Base-by-base conservation (phyloP, 2,329 filamentous ascomycete species). In the Pseudocercospora musae region DNA sequence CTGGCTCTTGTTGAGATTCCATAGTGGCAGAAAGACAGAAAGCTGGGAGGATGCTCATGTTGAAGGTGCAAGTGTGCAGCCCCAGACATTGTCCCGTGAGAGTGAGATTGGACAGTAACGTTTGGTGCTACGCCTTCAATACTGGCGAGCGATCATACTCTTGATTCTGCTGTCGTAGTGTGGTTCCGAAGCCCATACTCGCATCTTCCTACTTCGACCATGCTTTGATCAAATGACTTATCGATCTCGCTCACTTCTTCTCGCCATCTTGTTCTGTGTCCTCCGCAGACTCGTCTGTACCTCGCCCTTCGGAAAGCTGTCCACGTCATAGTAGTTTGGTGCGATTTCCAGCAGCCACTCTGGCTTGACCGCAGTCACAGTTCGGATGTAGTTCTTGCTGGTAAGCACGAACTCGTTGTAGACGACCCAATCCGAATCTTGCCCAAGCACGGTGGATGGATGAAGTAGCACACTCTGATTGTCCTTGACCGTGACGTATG, bases 331-430 rank as follows among this genome's bases (percentile, higher is more conserved):
- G 79, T 99, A 99, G 18, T 84, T 86, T 2, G 93, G 93, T 4
- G 95, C 92, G 68, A 98, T 96, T 77, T 99, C 95, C 78, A 98
- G 75, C 65, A 99, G 81, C 95, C 95, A 99, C 78, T 99, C 95
- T 0, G 94, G 91, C 75, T 91, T 90, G 59, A 99, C 89, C 29
- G 90, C 88, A 11, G 93, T 98, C 53, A 97, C 92, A 0, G 92
- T 97, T 61, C 96, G 87, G 71, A 99, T 94, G 77, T 97, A 99
- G 80, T 98, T 96, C 85, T 99, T 97, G 58, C 90, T 95, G 0
- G 95, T 99, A 60, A 99, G 85, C 11, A 99, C 95, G 73, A 98
- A 99, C 75, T 99, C 96, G 72, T 98, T 96, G 79, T 99, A 99
- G 25, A 99, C 81, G 25, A 99, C 91, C 95, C 95, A 99, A 69